Evolutionary conservation across 768 basidiomycete genomes (phyloP), one percentile per base, ranked within the genome.

Genomic region (Suillus decipiens): DNA sequence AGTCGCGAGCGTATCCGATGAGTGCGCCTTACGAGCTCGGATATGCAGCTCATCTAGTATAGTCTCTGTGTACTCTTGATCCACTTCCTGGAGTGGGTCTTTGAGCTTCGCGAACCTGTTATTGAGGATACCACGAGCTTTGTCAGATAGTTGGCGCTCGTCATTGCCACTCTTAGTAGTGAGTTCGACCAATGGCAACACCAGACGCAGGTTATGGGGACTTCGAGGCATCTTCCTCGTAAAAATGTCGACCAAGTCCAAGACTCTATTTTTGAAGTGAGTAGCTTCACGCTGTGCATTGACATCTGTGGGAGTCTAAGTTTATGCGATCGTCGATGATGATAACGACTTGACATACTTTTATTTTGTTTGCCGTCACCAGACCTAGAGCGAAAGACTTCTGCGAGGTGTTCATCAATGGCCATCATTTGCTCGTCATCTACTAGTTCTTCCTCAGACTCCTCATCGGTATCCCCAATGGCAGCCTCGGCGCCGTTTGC

Each of bases 341-440:
- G 12, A 60, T 36, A n/a, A 39, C 53, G 17, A n/a, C 14, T 42
- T 57, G 19, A 34, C 37, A 10, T 60, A 91, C 93, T 86, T 81
- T 89, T 92, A 60, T 81, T 83, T 42, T 78, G 77, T 70, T 86
- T 88, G 73, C 82, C 85, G 60, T 84, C 87, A 61, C 81, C 80
- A 28, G 83, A 78, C 64, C 87, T 85, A 36, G 87, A 81, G 63
- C 84, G 84, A 84, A 99, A 96, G 36, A 95, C 88, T 59, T 89
- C 86, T 5, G 92, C 93, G 8, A 99, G 86, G 71, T 96, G 90
- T 56, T 92, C 91, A 71, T 99, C 96, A 33, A 99, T 86, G 39
- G 90, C 91, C 82, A 99, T 88, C 96, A 99, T 99, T 77, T 97
- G 93, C 31, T 99, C 96, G 71, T 99, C 96, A 72, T 97, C 92